Percentiles rank a stretch among this genome's conserved stretches.
These are phyloP conservation scores for Microsporum audouinii DNA, from an alignment of 2,329 filamentous ascomycete genomes.

Conservation along the genomic window DNA sequence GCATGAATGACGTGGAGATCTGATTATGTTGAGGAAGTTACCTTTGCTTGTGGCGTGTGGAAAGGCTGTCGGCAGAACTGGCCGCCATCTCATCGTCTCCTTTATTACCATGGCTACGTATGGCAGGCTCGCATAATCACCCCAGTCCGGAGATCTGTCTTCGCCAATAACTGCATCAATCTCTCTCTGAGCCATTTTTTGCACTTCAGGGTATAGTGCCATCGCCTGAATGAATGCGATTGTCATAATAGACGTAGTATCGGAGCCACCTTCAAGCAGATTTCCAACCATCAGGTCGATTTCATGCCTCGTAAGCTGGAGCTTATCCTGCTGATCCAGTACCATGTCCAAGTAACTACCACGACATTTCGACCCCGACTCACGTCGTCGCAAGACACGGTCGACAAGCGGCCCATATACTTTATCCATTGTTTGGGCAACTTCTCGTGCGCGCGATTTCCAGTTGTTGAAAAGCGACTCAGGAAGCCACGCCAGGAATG, in stretches of 20 bases:
- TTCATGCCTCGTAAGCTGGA: background rate
- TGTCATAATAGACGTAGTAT: conserved; percentile 41
- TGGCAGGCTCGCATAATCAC: conserved; percentile 28
- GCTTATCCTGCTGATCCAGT: background rate
- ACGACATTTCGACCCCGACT: background rate
- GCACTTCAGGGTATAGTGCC: conserved; percentile 36
- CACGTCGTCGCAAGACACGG: background rate
- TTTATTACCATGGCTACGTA: conserved; percentile 30
- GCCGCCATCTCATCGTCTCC: conserved; percentile 29
- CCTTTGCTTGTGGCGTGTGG: conserved; percentile 37
- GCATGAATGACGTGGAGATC: background rate
- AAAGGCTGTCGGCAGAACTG: conserved; percentile 35
- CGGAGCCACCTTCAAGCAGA: conserved; percentile 22
- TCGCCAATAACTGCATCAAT: conserved; percentile 27
- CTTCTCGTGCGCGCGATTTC: background rate
- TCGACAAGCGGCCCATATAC: background rate
- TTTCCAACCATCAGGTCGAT: conserved; percentile 6
- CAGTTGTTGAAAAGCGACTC: conserved; percentile 10
- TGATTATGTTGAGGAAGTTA: background rate
- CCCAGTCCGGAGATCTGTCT: conserved; percentile 24
- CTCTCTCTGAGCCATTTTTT: conserved; percentile 38
- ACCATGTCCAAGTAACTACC: background rate
- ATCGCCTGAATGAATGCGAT: conserved; percentile 41
- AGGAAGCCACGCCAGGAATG: conserved; percentile 12
- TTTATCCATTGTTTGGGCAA: background rate